phyloP scores from a whole-genome alignment of 2,329 filamentous ascomycete genomes.

The Cordyceps sp. region DNA sequence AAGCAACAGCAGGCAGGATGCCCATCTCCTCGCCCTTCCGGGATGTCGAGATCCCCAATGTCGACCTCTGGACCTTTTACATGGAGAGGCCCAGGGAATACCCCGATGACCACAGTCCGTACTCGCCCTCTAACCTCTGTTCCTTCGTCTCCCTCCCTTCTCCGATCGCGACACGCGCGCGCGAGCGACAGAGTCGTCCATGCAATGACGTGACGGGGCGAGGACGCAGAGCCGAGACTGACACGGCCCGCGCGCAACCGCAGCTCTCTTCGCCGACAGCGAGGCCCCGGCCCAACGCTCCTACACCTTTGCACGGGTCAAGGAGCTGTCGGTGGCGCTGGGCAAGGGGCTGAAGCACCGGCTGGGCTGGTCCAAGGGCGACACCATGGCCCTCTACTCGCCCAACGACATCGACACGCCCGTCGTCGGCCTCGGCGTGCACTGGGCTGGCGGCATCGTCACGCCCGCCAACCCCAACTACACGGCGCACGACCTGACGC shows the following conservation, averaged over 20 bases:
- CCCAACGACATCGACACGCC: conserved; percentile 79
- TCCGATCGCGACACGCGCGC: too few species aligned
- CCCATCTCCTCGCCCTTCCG: conserved; percentile 52
- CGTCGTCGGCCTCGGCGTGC: conserved; percentile 56
- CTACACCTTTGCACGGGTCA: conserved; percentile 57
- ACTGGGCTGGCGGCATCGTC: conserved; percentile 68
- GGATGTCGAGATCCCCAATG: conserved; percentile 49
- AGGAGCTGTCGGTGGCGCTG: conserved; percentile 52
- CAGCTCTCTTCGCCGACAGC: conserved; percentile 65
- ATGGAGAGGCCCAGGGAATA: conserved; percentile 56
- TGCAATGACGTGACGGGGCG: too few species aligned
- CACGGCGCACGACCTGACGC: conserved; percentile 66
- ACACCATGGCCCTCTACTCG: conserved; percentile 69
- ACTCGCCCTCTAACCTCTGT: neutral
- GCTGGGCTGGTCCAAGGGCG: conserved; percentile 68
- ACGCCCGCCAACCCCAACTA: conserved; percentile 85
- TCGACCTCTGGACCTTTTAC: conserved; percentile 65
- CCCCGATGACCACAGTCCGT: conserved; percentile 55
- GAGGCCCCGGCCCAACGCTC: conserved; percentile 39
- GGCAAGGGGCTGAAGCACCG: conserved; percentile 59
- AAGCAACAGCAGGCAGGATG: conserved; percentile 43
- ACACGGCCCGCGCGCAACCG: too few species aligned
- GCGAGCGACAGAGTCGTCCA: too few species aligned
- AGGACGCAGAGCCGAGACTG: too few species aligned
- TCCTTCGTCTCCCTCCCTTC: neutral